These are phyloP conservation scores for Sporothrix brunneoviolacea DNA, from an alignment of 2,329 filamentous ascomycete genomes.

Conservation along the genomic window DNA sequence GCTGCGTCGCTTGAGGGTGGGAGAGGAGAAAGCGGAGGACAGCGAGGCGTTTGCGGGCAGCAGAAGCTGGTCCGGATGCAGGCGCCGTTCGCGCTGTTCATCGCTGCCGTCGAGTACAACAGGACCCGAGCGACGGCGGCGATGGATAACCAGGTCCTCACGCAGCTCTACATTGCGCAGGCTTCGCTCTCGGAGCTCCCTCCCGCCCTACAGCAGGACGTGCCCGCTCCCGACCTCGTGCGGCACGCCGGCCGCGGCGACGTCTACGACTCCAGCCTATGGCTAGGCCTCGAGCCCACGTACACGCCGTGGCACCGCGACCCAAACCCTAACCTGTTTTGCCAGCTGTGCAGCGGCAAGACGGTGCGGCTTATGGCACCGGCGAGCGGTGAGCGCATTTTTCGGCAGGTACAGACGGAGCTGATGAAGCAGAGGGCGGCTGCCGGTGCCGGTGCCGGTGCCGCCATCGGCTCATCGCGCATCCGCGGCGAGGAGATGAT, in stretches of 20 bases:
- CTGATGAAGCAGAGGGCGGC: conserved; percentile 26
- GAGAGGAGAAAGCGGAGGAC: neutral
- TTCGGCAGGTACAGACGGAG: conserved; percentile 41
- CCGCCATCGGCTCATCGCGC: conserved; percentile 18
- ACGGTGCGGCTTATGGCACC: conserved; percentile 65
- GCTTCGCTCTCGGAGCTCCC: conserved; percentile 67
- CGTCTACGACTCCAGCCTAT: conserved; percentile 79
- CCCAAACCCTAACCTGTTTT: conserved; percentile 88
- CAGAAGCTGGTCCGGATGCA: conserved; percentile 48
- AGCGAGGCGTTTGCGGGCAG: too few species aligned
- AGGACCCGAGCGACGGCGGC: neutral
- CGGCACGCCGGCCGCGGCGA: conserved; percentile 53
- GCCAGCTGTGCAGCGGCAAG: conserved; percentile 72
- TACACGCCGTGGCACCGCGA: conserved; percentile 88
- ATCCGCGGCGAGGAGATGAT: conserved; percentile 87
- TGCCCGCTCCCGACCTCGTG: conserved; percentile 63
- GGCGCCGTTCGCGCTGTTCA: conserved; percentile 58
- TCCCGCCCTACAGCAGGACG: conserved; percentile 49
- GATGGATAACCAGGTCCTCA: conserved; percentile 11
- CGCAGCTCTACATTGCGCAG: conserved; percentile 78
- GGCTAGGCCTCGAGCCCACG: conserved; percentile 80
- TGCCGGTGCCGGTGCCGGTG: conserved; percentile 16
- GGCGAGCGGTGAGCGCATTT: conserved; percentile 55
- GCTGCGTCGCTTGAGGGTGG: neutral
- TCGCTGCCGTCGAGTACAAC: conserved; percentile 49